Evolutionary conservation across 352 stramenopile species (phyloP), one percentile per base, ranked within the genome.

Genomic region (Globisporangium emineosum): DNA sequence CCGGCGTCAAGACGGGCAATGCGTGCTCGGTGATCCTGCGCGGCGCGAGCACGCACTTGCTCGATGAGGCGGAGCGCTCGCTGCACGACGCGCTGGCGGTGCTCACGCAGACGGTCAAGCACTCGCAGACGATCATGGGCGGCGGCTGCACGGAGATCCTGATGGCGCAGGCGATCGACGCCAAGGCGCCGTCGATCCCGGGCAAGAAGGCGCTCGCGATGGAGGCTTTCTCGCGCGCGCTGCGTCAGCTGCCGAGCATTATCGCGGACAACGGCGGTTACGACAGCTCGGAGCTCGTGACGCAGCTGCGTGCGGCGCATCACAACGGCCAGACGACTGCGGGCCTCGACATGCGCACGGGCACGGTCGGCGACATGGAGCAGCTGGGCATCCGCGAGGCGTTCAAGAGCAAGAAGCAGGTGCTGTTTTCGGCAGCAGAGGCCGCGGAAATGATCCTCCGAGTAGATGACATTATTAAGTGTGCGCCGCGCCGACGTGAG

Each of bases 401-500:
- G 23, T 90, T 96, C 60, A 97, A 97, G 73, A 98, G 88, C 76
- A 99, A 99, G 80, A 88, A 97, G 66, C 94, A 99, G 70, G 97
- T 99, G 65, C 76, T 99, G 6, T 89, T 99, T 37, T 99, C 94
- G 72, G 98, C 98, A 1, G 94, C 95, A 8, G 98, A 99, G 78
- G 98, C 98, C 4, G 97, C 97, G 5, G 98, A 99, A 76, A 99
- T 99, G 97, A 99, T 99, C 79, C 80, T 99, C 65, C 87, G 98
- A 71, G 97, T 99, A 65, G 98, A 99, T 78, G 96, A 99, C 84
- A 98, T 99, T 83, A 98, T 99, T 79, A 98, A 98, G 71, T 94
- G 79, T 60, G 96, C 96, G 23, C 96, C 96, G 47, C 83, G 95
- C 62, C 75, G 81, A 70, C 77, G 75, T 60, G 73, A 86, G 43